Conservation (phyloP, 225 moss, liverwort and hornwort species). For the Bryoerythrophyllum caledonicum region DNA sequence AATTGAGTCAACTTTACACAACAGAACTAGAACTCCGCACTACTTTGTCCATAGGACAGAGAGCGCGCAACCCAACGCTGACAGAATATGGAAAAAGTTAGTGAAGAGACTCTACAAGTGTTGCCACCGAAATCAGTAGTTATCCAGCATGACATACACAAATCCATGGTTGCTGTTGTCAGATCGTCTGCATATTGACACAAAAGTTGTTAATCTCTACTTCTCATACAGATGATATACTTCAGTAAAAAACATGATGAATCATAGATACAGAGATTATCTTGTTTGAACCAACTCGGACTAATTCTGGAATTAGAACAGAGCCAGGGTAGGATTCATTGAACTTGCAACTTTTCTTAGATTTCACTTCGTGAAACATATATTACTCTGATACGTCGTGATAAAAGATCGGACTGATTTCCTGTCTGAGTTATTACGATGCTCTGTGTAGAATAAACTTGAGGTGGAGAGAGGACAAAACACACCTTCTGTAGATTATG, state of each 20-base stretch:
- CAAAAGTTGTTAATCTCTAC: background rate
- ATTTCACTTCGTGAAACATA: too few relatives aligned
- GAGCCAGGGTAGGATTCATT: too few relatives aligned
- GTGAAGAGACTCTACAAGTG: background rate
- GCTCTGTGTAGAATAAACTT: background rate
- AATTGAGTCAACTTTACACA: constrained; percentile 18
- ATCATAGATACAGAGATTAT: background rate
- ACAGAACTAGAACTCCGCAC: constrained; percentile 6
- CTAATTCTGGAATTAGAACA: too few relatives aligned
- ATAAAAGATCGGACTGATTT: too few relatives aligned
- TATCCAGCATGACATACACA: constrained; percentile 79
- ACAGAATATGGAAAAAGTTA: background rate
- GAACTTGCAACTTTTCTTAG: too few relatives aligned
- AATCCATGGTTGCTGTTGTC: constrained; percentile 67
- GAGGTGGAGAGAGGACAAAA: background rate
- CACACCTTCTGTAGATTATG: constrained; percentile 58
- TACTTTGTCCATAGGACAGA: background rate
- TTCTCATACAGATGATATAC: background rate
- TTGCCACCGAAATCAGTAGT: constrained; percentile 29
- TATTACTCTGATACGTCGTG: too few relatives aligned
- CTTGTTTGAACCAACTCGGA: background rate
- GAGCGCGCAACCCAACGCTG: constrained; percentile 3
- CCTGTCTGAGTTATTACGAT: too few relatives aligned
- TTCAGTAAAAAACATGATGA: background rate
- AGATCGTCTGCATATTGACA: constrained; percentile 52